These are phyloP conservation scores for Lodderomyces pseudojiufengensis DNA, from an alignment of 1,139 yeast species.

Conservation along the genomic window DNA sequence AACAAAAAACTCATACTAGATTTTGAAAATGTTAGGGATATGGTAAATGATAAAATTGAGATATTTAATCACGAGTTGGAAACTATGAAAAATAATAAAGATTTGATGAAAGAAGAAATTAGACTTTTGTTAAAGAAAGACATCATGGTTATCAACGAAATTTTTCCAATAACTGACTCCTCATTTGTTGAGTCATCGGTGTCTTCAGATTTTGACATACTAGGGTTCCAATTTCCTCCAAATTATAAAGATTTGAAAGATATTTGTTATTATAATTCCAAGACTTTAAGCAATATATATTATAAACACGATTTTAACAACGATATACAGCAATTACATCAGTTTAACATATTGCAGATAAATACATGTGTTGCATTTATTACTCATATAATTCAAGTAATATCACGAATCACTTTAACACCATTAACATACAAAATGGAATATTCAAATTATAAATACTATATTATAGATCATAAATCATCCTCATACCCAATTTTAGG, in stretches of 20 bases:
- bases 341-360: constrained; percentile 20
- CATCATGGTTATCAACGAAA: constrained; percentile 21
- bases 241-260: constrained; percentile 28
- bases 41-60: constrained; percentile 25
- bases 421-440: constrained; percentile 29
- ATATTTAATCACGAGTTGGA: constrained; percentile 26
- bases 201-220: constrained; percentile 22
- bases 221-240: constrained; percentile 37
- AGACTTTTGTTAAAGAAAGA: constrained; percentile 17
- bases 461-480: constrained; percentile 25
- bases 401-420: constrained; percentile 27
- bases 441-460: constrained; percentile 21
- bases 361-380: constrained; percentile 35
- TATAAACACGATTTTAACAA: constrained; percentile 11
- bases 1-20: constrained; percentile 18
- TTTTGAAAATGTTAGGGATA: constrained; percentile 17
- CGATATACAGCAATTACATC: constrained; percentile 10
- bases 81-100: constrained; percentile 24
- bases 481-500: constrained; percentile 13
- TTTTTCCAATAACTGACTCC: constrained; percentile 26
- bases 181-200: constrained; percentile 16
- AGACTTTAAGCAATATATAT: constrained; percentile 13
- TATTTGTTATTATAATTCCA: constrained; percentile 26
- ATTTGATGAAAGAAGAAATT: constrained; percentile 22
- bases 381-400: constrained; percentile 21